Evolutionary conservation across 116 monocot genomes (phyloP).

Genomic region (Zostera marina): DNA sequence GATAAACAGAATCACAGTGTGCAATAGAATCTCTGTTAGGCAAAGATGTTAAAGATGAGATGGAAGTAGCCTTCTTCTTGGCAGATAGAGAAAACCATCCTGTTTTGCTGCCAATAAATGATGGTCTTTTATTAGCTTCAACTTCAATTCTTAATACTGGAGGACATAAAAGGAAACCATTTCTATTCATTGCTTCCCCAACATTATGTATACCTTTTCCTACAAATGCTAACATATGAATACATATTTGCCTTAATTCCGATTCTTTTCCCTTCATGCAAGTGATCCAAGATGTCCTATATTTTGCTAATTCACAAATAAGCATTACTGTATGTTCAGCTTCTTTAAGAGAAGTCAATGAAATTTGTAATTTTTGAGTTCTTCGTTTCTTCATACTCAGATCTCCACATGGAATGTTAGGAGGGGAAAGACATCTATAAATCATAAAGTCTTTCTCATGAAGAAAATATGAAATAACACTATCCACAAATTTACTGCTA

Average conservation of each 20-base stretch:
- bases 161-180: constrained; percentile 22
- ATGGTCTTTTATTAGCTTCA: constrained; percentile 22
- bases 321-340: constrained; percentile 44
- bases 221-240: constrained; percentile 81
- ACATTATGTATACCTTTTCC: constrained; percentile 39
- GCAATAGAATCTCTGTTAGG: constrained; percentile 21
- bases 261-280: constrained; percentile 44
- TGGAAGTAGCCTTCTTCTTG: constrained; percentile 7
- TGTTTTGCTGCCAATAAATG: constrained; percentile 31
- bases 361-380: constrained; percentile 19
- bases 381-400: constrained; percentile 30
- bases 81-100: constrained; percentile 60
- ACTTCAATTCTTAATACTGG: constrained; percentile 47
- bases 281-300: constrained; percentile 32
- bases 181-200: constrained; percentile 25
- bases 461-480: constrained; percentile 40
- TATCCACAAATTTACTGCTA: constrained; percentile 31
- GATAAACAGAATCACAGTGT: constrained; percentile 12
- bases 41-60: constrained; percentile 5
- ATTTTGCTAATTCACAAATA: constrained; percentile 47
- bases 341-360: constrained; percentile 40
- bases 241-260: constrained; percentile 50
- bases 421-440: constrained; percentile 40
- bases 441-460: constrained; percentile 37
- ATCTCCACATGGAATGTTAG: constrained; percentile 25